Evolutionary conservation across 1,284 basidiomycete species (phyloP), one percentile per base, ranked within the genome.

Genomic region (Leccinum laetum): DNA sequence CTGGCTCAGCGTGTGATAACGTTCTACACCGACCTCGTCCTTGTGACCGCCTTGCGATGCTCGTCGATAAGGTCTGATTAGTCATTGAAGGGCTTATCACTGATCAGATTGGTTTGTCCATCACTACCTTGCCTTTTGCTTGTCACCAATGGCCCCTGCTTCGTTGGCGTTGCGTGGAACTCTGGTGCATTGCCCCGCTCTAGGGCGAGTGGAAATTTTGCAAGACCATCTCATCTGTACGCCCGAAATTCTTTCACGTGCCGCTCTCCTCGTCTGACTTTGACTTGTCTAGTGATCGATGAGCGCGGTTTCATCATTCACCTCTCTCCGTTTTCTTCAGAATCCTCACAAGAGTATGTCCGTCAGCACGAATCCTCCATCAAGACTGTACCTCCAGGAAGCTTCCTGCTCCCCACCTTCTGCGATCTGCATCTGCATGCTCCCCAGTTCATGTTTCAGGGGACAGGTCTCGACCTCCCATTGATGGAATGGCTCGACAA

Each of bases 381-480:
- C 49, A 75, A 72, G 29, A 65, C 76, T 14, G 70, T 90, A 13
- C 83, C 85, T 3, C 58, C 67, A 3, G 88, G 89, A 24, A 83
- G 81, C 55, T 94, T 95, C 76, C 67, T 95, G 44, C 69, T 92
- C 5, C 93, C 93, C 0, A 86, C 88, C 0, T 96, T 94, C 75
- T 86, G 85, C 68, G 94, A 95, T 75, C 80, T 93, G 9, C 93
- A 95, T 73, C 82, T 95, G 1, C 94, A 96, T 74, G 92, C 93
- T 0, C 92, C 93, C 2, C 94, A 95, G 73, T 94, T 91, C 73
- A 81, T 94, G 46, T 95, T 94, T 67, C 90, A 93, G 67, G 94
- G 94, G 3, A 93, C 88, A 5, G 93, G 93, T 1, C 82, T 95
- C 6, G 91, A 95, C 73, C 83, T 93, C 4, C 91, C 93, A 0